These are phyloP conservation scores for Tetrahymena borealis DNA, from an alignment of 73 alveolate species.

Conservation along the genomic window DNA sequence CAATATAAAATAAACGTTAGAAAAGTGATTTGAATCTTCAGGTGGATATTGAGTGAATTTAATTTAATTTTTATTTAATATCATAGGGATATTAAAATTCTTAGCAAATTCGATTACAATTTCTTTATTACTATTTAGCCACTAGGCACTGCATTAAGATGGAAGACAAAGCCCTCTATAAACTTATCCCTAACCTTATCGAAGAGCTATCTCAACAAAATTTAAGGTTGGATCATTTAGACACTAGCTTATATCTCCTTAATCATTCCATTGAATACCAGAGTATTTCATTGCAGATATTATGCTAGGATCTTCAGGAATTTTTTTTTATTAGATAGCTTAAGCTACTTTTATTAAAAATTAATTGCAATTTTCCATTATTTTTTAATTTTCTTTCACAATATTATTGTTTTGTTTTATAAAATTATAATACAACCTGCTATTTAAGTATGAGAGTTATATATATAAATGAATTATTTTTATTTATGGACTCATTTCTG, in stretches of 20 bases:
- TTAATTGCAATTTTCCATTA: too few species aligned
- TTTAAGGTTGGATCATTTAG: neutral
- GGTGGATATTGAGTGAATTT: neutral
- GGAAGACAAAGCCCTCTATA: neutral
- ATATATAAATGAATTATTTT: too few species aligned
- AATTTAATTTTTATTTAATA: neutral
- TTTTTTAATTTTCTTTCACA: too few species aligned
- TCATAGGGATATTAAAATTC: neutral
- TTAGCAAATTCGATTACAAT: neutral
- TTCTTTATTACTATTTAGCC: neutral
- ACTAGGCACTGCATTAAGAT: neutral
- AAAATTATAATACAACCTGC: too few species aligned
- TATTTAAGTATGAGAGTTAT: too few species aligned
- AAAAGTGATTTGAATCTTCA: neutral
- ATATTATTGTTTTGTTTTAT: too few species aligned
- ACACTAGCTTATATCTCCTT: neutral
- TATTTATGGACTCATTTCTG: too few species aligned
- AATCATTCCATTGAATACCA: neutral
- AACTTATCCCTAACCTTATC: neutral
- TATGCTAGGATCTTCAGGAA: neutral
- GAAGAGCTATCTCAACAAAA: neutral
- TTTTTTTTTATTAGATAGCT: too few species aligned
- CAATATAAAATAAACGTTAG: too few species aligned
- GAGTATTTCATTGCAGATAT: neutral
- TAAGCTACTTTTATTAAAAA: too few species aligned